Base-by-base conservation (phyloP, 176 grass and related monocot species). In the Paspalum notatum region DNA sequence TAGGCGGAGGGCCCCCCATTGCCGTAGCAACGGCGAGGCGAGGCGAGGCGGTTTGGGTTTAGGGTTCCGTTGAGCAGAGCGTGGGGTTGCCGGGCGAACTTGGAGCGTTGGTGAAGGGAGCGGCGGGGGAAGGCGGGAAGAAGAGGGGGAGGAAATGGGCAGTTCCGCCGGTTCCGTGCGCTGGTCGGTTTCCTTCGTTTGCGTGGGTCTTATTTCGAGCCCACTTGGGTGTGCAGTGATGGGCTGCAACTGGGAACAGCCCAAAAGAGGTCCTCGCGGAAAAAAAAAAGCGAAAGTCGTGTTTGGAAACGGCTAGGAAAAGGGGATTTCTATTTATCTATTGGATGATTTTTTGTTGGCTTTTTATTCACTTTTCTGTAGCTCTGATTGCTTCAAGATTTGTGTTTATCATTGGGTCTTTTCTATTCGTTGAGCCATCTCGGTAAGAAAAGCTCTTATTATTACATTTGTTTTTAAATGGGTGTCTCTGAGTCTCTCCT, bases 71-170 rank as follows among this genome's bases (percentile, higher is more conserved):
- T 71, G 20, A 16, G n/a, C 27, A 26, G 54, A 12, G 50, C 6
- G 46, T 10, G 74, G 46, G 62, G 14, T 24, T 25, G 38, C 32
- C 32, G 32, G 32, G 32, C 12, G 8, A 16, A 41, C 20, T 55
- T 40, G 1, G 62, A 67, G 62, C 77, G 77, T 67, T 66, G 62
- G 17, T 2, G 48, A 16, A 61, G 48, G 20, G 20, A 53, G 76
- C 18, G 44, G 32, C 14, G 67, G 0, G 7, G 25, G 48, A 55
- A 49, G 81, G 87, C 81, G 86, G 81, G 86, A 88, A 88, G 81
- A 54, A 75, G 62, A 54, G 47, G 51, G 16, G 7, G 1, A 1
- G 12, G 42, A n/a, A 55, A 21, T 3, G 0, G 13, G 41, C 5
- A n/a, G 39, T 46, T 43, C 44, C 32, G 78, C 5, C 40, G 51